phyloP scores from a whole-genome alignment of 495 filamentous ascomycete genomes.

The Neurospora hispaniola region DNA sequence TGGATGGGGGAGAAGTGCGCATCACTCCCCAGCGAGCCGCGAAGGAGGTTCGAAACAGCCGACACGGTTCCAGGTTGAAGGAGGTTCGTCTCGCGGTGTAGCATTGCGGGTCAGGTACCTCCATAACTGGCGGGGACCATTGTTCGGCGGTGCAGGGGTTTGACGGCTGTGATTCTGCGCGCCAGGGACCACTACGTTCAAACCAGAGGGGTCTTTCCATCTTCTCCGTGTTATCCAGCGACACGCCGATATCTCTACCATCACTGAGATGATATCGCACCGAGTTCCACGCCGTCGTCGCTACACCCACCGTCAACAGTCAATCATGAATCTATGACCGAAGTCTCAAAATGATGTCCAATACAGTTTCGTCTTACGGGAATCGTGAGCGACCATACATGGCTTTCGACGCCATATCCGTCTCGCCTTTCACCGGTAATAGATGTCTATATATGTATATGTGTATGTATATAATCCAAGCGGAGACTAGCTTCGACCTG shows the following conservation, averaged over 20 bases:
- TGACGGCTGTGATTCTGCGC: background rate
- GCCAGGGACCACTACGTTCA: background rate
- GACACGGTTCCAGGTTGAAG: background rate
- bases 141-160: background rate
- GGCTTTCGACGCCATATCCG: background rate
- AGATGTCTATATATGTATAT: background rate
- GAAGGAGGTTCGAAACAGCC: background rate
- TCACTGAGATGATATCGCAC: background rate
- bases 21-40: background rate
- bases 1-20: background rate
- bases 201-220: background rate
- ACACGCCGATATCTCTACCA: background rate
- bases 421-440: background rate
- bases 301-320: background rate
- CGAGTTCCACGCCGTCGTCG: background rate
- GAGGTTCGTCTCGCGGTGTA: background rate
- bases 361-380: background rate
- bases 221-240: background rate
- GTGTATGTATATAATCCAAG: background rate
- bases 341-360: background rate
- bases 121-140: background rate
- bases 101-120: conserved; percentile 1
- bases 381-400: background rate
- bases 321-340: background rate
- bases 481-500: background rate